A percentile compares a stretch with the other conserved stretches of the same genome.
Conservation (phyloP, 768 basidiomycete species). For the Lactarius evosmus region DNA sequence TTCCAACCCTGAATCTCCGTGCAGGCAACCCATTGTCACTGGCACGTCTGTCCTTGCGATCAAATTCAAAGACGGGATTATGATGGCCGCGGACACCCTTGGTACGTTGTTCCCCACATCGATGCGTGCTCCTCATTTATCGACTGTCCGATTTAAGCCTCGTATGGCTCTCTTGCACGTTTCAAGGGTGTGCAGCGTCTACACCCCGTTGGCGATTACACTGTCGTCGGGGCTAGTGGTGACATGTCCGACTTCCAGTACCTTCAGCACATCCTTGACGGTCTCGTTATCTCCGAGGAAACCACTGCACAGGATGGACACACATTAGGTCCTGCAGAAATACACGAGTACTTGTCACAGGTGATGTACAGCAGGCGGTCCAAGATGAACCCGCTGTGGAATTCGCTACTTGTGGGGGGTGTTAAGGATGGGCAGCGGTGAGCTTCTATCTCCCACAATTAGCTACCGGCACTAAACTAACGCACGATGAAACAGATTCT, state of each 20-base stretch:
- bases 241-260: constrained; percentile 99
- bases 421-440: constrained; percentile 81
- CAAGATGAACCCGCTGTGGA: constrained; percentile 95
- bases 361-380: constrained; percentile 87
- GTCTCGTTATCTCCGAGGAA: constrained; percentile 67
- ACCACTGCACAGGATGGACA: constrained; percentile 81
- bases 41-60: constrained; percentile 95
- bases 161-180: constrained; percentile 94
- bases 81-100: constrained; percentile 98
- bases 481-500: constrained; percentile 55
- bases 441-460: constrained; percentile 25
- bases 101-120: constrained; percentile 48
- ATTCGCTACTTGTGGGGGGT: constrained; percentile 89
- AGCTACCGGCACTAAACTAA: background rate
- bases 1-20: background rate
- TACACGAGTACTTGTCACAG: constrained; percentile 88
- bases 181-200: constrained; percentile 94
- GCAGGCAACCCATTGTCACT: constrained; percentile 89
- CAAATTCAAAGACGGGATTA: constrained; percentile 93
- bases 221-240: constrained; percentile 87
- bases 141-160: constrained; percentile 51
- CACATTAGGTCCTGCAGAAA: constrained; percentile 77
- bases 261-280: constrained; percentile 76
- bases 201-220: constrained; percentile 76
- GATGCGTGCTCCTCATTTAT: background rate